phyloP scores from a whole-genome alignment of 345 rosid species.

The Odontarrhena argentea region DNA sequence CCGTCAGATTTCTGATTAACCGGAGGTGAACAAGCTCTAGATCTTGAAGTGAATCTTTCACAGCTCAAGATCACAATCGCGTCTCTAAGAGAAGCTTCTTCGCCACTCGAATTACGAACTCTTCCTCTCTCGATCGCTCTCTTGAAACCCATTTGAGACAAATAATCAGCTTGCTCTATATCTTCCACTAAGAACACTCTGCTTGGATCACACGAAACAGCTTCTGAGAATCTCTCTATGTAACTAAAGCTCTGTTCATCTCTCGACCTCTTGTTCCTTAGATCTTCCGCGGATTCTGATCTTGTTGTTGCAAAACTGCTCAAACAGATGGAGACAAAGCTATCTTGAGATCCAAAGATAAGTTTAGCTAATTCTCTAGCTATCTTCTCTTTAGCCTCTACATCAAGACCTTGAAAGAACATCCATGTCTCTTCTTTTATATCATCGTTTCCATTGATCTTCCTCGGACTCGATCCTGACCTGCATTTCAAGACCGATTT shows the following conservation, averaged over 20 bases:
- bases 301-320: constrained; percentile 67
- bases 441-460: constrained; percentile 34
- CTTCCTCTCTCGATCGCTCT: constrained; percentile 72
- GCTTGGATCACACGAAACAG: constrained; percentile 58
- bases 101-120: constrained; percentile 46
- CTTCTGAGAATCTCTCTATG: constrained; percentile 72
- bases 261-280: constrained; percentile 67
- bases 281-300: constrained; percentile 58
- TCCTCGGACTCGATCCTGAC: constrained; percentile 61
- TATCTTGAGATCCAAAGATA: constrained; percentile 56
- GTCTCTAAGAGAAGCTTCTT: constrained; percentile 59
- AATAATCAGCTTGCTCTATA: constrained; percentile 71
- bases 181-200: constrained; percentile 81
- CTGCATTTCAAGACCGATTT: constrained; percentile 67
- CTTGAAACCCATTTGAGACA: constrained; percentile 65
- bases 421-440: constrained; percentile 78
- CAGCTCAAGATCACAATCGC: constrained; percentile 80
- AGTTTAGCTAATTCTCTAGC: constrained; percentile 73
- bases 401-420: constrained; percentile 71
- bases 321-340: constrained; percentile 52
- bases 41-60: constrained; percentile 69
- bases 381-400: constrained; percentile 65
- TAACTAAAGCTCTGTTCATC: constrained; percentile 56
- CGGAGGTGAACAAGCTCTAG: constrained; percentile 67
- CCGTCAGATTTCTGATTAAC: constrained; percentile 46